Base-by-base conservation (phyloP, 805 yeast species). In the Teunomyces tritomae region DNA sequence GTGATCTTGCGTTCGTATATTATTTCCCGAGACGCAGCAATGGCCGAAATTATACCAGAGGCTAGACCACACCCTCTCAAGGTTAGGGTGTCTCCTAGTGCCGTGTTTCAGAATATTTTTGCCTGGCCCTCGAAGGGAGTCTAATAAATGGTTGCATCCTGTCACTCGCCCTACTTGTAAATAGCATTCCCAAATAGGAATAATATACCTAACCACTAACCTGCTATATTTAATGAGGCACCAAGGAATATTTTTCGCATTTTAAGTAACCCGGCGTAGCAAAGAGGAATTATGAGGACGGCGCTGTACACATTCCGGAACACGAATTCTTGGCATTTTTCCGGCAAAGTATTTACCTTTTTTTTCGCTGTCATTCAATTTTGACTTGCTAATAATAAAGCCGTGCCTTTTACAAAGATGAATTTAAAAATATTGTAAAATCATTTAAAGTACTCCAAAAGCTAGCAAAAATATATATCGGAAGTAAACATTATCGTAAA, bases 1-100 rank as follows among this genome's bases (percentile, higher is more conserved):
- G 62, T 76, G 45, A 29, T 79, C 2, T 55, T 82, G 46, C 69
- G 89, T 58, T 85, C 82, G 0, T 82, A 81, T 68, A 49, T 83
- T 9, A 68, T 79, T 24, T 78, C 79, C 11, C 68, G 88, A 53
- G 81, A 79, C 52, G 35, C 29, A 28, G 34, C 50, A 5, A 50
- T 55, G 2, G 54, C 45, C 5, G 37, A 33, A 33, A 55, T 50
- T 10, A 47, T 53, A 8, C 44, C 33, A 3, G 20, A 39, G 5
- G 57, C 55, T 34, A 34, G 49, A 13, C 40, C 40, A 26, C 27
- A 37, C 9, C 40, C 27, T 3, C 54, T 60, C 13, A 57, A 56
- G 20, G 43, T 59, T 17, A 24, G 44, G 26, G 49, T 46, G 5
- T 49, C 49, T 8, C 46, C 46, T 8, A 10, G 2, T 9, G 24